phyloP scores from a whole-genome alignment of 1,139 yeast species.

The Taphrina communis region DNA sequence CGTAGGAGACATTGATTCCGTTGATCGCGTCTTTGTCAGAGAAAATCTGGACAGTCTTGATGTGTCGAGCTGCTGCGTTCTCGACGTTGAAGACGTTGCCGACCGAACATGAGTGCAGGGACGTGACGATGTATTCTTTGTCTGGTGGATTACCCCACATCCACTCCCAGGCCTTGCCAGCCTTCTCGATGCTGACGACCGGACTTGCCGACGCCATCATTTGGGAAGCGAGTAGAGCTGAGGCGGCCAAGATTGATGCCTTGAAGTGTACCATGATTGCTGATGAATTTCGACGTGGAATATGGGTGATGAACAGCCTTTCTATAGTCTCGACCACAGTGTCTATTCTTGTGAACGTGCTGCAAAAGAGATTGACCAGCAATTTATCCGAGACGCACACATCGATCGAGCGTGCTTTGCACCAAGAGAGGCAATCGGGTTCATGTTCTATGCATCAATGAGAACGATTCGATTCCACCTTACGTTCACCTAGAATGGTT shows the following conservation, averaged over 20 bases:
- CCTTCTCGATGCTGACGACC: slow-evolving; percentile 1
- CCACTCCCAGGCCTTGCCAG: slow-evolving; percentile 16
- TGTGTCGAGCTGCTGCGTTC: slow-evolving; percentile 1
- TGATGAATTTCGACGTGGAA: background rate
- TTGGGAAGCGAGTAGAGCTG: slow-evolving; percentile 6
- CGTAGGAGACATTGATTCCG: slow-evolving; percentile 6
- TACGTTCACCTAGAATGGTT: background rate
- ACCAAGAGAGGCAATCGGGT: background rate
- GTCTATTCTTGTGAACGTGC: background rate
- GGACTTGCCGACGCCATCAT: slow-evolving; percentile 7
- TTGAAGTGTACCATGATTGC: slow-evolving; percentile 7
- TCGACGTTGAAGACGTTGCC: slow-evolving; percentile 4
- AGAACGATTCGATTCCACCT: background rate
- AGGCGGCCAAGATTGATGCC: background rate
- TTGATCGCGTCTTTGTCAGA: slow-evolving; percentile 2
- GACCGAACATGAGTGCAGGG: background rate
- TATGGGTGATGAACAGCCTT: background rate
- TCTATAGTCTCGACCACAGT: background rate
- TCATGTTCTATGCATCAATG: background rate
- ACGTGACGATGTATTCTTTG: background rate
- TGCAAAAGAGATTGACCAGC: background rate
- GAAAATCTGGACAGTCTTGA: background rate
- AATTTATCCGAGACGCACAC: background rate
- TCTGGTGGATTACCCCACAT: slow-evolving; percentile 24
- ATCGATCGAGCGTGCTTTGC: background rate